Evolutionary conservation across 331 rosid species (phyloP).

Genomic region (Pyrus hybrid): DNA sequence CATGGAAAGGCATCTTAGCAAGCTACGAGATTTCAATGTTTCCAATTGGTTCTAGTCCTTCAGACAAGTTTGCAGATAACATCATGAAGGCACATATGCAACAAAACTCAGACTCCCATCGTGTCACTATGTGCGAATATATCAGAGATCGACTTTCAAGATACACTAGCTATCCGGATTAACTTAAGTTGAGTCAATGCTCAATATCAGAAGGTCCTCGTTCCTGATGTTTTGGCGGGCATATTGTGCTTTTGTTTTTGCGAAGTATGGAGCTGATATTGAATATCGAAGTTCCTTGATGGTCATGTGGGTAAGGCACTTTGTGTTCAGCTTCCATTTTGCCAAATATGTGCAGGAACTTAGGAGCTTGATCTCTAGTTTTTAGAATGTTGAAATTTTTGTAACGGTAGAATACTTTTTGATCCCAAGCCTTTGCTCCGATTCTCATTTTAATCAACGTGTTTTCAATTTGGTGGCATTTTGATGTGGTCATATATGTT

Average conservation of each 20-base stretch:
- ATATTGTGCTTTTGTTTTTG: neutral
- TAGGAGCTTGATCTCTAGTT: too few species aligned
- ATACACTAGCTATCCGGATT: neutral
- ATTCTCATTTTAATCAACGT: too few species aligned
- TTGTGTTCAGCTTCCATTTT: too few species aligned
- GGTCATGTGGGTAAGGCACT: neutral
- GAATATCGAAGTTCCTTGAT: neutral
- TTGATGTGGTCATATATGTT: too few species aligned
- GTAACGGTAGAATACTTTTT: too few species aligned
- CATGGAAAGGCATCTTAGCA: conserved; percentile 95
- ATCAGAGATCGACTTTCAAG: neutral
- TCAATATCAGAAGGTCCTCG: neutral
- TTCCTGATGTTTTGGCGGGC: neutral
- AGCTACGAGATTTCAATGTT: conserved; percentile 74
- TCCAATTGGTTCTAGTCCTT: conserved; percentile 69
- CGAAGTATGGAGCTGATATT: neutral
- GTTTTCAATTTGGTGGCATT: too few species aligned
- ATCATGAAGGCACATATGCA: neutral
- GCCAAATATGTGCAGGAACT: too few species aligned
- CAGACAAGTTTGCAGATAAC: neutral
- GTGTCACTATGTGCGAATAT: conserved; percentile 1
- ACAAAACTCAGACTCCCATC: neutral
- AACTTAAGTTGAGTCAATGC: neutral
- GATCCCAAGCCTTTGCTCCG: too few species aligned
- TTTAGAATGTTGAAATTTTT: too few species aligned